These are phyloP conservation scores for Chalciporus piperatoides DNA, from an alignment of 1,284 basidiomycete species.

Conservation along the genomic window DNA sequence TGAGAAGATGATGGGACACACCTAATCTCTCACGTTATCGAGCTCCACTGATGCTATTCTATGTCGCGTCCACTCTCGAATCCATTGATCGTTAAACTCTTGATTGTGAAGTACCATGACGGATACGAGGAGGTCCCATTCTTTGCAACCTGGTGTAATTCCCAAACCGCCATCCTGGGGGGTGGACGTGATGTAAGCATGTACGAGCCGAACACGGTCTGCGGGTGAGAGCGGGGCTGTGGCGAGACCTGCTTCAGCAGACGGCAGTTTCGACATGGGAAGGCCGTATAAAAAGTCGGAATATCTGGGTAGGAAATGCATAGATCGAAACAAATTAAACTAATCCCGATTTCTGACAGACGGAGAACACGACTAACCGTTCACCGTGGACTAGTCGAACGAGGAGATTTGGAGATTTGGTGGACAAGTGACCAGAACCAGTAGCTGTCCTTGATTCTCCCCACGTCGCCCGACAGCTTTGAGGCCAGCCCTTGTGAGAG, in stretches of 20 bases:
- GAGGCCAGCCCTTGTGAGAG: slow-evolving; percentile 59
- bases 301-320: slow-evolving; percentile 39
- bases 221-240: slow-evolving; percentile 54
- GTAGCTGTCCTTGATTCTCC: slow-evolving; percentile 70
- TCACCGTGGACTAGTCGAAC: slow-evolving; percentile 69
- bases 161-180: slow-evolving; percentile 74
- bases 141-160: slow-evolving; percentile 62
- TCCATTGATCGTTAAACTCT: slow-evolving; percentile 60
- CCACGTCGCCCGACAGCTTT: slow-evolving; percentile 71
- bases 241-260: slow-evolving; percentile 40
- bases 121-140: slow-evolving; percentile 78
- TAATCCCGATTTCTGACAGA: not conserved
- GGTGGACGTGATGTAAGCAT: slow-evolving; percentile 71
- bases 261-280: slow-evolving; percentile 48
- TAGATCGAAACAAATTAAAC: not conserved
- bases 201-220: slow-evolving; percentile 76
- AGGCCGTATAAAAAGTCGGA: slow-evolving; percentile 63
- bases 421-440: slow-evolving; percentile 78
- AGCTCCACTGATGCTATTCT: slow-evolving; percentile 33
- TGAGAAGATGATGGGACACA: slow-evolving; percentile 12
- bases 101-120: slow-evolving; percentile 84
- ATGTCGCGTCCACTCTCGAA: slow-evolving; percentile 31
- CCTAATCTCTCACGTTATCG: slow-evolving; percentile 40
- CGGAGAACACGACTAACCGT: slow-evolving; percentile 48
- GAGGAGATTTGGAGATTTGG: slow-evolving; percentile 55